A percentile compares a stretch with the other conserved stretches of the same genome.
Evolutionary conservation across 306 rosid species (phyloP).

Genomic region (Potentilla sterilis): DNA sequence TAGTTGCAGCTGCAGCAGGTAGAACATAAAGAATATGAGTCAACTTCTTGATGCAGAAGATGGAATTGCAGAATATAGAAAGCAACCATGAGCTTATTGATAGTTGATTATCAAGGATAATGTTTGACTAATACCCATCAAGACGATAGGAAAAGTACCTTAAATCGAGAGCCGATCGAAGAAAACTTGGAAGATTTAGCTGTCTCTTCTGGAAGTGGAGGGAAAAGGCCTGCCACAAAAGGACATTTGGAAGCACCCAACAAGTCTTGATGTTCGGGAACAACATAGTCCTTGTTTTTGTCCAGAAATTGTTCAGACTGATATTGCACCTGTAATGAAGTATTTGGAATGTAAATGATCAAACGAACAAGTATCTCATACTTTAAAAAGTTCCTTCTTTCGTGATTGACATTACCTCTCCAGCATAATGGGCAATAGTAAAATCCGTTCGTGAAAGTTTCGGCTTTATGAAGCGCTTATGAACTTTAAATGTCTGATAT

Average conservation of each 20-base stretch:
- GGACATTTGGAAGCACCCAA: slow-evolving; percentile 80
- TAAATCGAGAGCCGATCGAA: slow-evolving; percentile 96
- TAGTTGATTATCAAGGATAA: neutral
- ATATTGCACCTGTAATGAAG: slow-evolving; percentile 68
- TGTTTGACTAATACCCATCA: slow-evolving; percentile 12
- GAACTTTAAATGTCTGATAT: slow-evolving; percentile 86
- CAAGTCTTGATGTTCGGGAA: slow-evolving; percentile 95
- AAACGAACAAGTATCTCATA: slow-evolving; percentile 18
- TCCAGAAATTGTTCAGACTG: slow-evolving; percentile 95
- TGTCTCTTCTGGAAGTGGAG: slow-evolving; percentile 86
- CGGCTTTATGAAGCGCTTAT: slow-evolving; percentile 95
- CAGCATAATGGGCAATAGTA: slow-evolving; percentile 87
- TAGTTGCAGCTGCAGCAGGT: slow-evolving; percentile 82
- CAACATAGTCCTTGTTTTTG: slow-evolving; percentile 98
- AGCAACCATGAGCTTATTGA: slow-evolving; percentile 22
- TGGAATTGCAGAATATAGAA: slow-evolving; percentile 25
- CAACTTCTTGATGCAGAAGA: slow-evolving; percentile 32
- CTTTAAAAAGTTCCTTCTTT: slow-evolving; percentile 25
- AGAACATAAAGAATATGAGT: slow-evolving; percentile 29
- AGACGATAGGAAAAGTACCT: slow-evolving; percentile 47
- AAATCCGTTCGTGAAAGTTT: slow-evolving; percentile 96
- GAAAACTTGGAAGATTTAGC: slow-evolving; percentile 95
- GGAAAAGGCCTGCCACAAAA: slow-evolving; percentile 97
- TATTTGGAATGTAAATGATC: slow-evolving; percentile 30
- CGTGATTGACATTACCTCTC: slow-evolving; percentile 63